Percentiles rank a stretch among this genome's conserved stretches.
Evolutionary conservation across 805 yeast species (phyloP).

Genomic region (Saturnispora besseyi): DNA sequence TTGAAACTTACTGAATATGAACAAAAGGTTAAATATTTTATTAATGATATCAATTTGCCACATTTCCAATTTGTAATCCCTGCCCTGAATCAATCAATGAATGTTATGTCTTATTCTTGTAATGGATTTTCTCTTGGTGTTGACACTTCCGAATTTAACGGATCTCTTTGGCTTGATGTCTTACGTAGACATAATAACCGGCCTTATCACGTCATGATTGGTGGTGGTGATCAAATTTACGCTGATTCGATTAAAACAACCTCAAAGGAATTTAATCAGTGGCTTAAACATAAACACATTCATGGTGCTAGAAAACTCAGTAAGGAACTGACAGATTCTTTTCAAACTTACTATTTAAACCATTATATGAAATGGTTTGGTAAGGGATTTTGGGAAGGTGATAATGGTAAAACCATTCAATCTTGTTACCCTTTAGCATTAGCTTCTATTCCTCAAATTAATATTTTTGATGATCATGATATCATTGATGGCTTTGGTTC

Average conservation of each 20-base stretch:
- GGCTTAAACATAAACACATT: slow-evolving; percentile 52
- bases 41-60: slow-evolving; percentile 36
- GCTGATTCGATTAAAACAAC: slow-evolving; percentile 68
- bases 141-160: slow-evolving; percentile 56
- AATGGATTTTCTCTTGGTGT: slow-evolving; percentile 80
- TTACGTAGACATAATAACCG: slow-evolving; percentile 49
- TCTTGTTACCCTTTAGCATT: slow-evolving; percentile 61
- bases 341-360: slow-evolving; percentile 58
- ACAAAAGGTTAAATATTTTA: slow-evolving; percentile 53
- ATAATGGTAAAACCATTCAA: slow-evolving; percentile 57
- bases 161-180: slow-evolving; percentile 84
- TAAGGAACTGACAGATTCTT: slow-evolving; percentile 41
- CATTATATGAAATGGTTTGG: slow-evolving; percentile 89
- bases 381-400: slow-evolving; percentile 74
- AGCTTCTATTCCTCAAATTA: slow-evolving; percentile 77
- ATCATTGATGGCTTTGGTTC: slow-evolving; percentile 96
- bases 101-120: slow-evolving; percentile 76
- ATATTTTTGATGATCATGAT: slow-evolving; percentile 91
- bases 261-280: slow-evolving; percentile 44
- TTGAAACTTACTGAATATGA: slow-evolving; percentile 41
- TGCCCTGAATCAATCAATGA: slow-evolving; percentile 56
- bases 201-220: slow-evolving; percentile 82
- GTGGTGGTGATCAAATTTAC: slow-evolving; percentile 96
- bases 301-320: slow-evolving; percentile 34
- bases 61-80: slow-evolving; percentile 67